phyloP scores from a whole-genome alignment of 495 filamentous ascomycete genomes.

The Aspergillus mulundensis region DNA sequence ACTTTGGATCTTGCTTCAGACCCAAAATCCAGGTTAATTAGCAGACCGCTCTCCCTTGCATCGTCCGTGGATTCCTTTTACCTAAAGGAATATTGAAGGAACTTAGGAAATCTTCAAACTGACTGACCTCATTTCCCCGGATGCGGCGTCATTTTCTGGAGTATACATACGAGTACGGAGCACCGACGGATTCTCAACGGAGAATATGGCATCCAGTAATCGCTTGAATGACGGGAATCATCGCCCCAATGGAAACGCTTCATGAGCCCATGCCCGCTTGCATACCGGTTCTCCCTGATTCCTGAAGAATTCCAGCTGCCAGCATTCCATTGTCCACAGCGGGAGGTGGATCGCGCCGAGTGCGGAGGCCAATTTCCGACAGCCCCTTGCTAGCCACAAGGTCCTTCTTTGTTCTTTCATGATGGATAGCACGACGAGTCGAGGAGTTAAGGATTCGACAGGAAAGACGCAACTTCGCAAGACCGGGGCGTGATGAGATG shows the following conservation, averaged over 20 bases:
- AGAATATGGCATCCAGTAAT: background rate
- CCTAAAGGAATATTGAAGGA: no score
- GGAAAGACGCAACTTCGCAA: conserved; percentile 1
- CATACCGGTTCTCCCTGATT: background rate
- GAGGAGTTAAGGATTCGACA: background rate
- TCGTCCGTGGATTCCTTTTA: conserved; percentile 5
- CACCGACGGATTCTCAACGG: background rate
- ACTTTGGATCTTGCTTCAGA: conserved; percentile 11
- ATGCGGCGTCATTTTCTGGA: background rate
- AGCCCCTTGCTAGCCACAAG: conserved; percentile 6
- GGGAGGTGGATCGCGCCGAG: conserved; percentile 16
- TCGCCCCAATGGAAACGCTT: background rate
- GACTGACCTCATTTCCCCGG: background rate
- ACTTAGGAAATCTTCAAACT: background rate
- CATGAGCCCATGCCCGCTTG: background rate
- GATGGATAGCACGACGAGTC: no score
- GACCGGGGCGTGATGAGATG: conserved; percentile 9
- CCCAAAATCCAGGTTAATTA: conserved; percentile 1
- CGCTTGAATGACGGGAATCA: background rate
- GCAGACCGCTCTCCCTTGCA: conserved; percentile 9
- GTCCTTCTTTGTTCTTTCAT: background rate
- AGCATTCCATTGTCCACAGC: conserved; percentile 1
- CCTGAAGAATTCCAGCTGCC: background rate
- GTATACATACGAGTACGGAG: background rate
- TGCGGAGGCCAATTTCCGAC: conserved; percentile 22